Evolutionary conservation across 2,329 filamentous ascomycete species (phyloP).

Genomic region (Fusarium keratoplasticum): DNA sequence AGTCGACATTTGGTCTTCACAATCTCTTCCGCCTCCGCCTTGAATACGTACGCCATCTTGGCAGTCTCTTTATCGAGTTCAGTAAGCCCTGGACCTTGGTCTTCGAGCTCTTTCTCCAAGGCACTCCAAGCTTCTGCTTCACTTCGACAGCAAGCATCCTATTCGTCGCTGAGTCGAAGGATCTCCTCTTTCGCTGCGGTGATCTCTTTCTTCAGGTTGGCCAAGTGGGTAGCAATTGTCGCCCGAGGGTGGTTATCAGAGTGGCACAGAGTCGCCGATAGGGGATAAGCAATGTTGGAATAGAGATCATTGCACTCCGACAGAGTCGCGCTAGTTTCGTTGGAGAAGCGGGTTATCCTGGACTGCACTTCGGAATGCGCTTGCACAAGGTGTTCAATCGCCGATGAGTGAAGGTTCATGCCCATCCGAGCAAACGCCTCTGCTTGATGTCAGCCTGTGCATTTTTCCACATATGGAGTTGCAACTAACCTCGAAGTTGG

Average conservation of each 20-base stretch:
- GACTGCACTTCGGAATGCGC: slow-evolving; percentile 38
- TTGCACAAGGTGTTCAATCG: slow-evolving; percentile 30
- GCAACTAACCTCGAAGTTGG: slow-evolving; percentile 36
- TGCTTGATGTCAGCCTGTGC: slow-evolving; percentile 6
- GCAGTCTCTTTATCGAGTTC: not conserved
- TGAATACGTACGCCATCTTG: slow-evolving; percentile 5
- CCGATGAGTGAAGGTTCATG: slow-evolving; percentile 9
- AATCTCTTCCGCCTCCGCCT: slow-evolving; percentile 40
- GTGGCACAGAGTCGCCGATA: slow-evolving; percentile 48
- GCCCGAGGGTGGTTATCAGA: slow-evolving; percentile 37
- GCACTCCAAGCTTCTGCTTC: slow-evolving; percentile 37
- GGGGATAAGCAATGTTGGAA: slow-evolving; percentile 47
- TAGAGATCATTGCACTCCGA: slow-evolving; percentile 42
- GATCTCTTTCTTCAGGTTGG: slow-evolving; percentile 37
- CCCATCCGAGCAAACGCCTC: slow-evolving; percentile 42
- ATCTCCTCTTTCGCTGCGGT: slow-evolving; percentile 41
- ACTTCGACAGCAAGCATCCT: slow-evolving; percentile 38
- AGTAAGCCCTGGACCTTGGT: not conserved
- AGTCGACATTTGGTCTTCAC: slow-evolving; percentile 30
- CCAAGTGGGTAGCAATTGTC: slow-evolving; percentile 43
- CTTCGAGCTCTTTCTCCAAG: slow-evolving; percentile 4
- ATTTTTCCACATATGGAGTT: rapidly evolving
- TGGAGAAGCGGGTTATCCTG: slow-evolving; percentile 34
- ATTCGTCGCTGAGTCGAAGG: slow-evolving; percentile 35
- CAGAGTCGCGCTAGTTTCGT: slow-evolving; percentile 27